Base-by-base conservation (phyloP, 1,284 basidiomycete genomes). In the Naganishia sp. region DNA sequence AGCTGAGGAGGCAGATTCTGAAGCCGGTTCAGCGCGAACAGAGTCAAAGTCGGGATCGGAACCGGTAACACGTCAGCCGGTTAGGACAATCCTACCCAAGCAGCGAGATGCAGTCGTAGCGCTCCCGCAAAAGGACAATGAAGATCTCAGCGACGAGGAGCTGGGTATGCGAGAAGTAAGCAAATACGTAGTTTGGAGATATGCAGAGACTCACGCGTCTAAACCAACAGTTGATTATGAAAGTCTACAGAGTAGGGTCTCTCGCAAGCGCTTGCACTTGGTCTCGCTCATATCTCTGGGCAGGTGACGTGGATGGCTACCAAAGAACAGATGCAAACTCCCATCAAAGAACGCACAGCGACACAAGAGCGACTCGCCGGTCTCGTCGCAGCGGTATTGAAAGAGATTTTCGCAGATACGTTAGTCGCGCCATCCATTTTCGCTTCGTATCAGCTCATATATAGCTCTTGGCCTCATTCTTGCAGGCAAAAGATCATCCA, bases 291-390 rank as follows among this genome's bases (percentile, higher is more conserved):
- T 47, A 25, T 6, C 11, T 5, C 18, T 11, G 6, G 35, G 6
- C 32, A 61, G 58, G 58, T 51, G 32, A 61, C 58, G 11, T 61
- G 58, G 58, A 25, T 28, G 21, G 25, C 23, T 18, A n/a, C 47
- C 9, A 61, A 50, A n/a, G 23, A 50, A 9, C 41, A 21, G 47
- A 51, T 61, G 58, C 58, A 61, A 13, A 47, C 21, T 31, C 58
- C 58, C 2, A 39, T 25, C 17, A n/a, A n/a, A 47, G 58, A 51
- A 42, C 43, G 58, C 21, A 41, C 58, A 28, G 58, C n/a, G 13
- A 39, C 47, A 2, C 47, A 61, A 31, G 58, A 61, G 42, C 47
- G 58, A 18, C 58, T 61, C 47, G 23, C 28, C 21, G 32, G 32
- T 25, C 35, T 61, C 13, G 47, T 61, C 17, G 18, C 41, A 23